Base-by-base conservation (phyloP, 2,329 filamentous ascomycete species). In the Paraconiothyrium brasiliense region DNA sequence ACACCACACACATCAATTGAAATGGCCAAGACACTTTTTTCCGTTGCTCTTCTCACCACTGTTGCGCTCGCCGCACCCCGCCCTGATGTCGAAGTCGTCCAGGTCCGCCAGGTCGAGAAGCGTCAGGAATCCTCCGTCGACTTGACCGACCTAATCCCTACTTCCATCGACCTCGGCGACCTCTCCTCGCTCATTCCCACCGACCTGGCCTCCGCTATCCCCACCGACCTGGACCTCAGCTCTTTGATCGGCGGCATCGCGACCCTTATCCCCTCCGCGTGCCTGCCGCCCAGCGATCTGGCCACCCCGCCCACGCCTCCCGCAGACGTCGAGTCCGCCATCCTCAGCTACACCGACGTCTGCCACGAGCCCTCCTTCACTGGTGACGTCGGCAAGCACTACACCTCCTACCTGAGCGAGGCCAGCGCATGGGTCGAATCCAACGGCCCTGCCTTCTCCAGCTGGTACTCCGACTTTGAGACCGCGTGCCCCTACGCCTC, bases 361-460 rank as follows among this genome's bases (percentile, higher is more conserved):
- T 62, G 60, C 46, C n/a, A 46, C 20, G 41, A 44, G 20, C 44
- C 51, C 35, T 51, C 50, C 13, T 46, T 59, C 60, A 62, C 56
- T 13, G 60, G 60, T 20, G 7, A 22, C n/a, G 46, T 41, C 16
- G 57, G 50, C 24, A 22, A 47, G 14, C 44, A 59, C 43, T 59
- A 56, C 51, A 56, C 27, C 20, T 59, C 56, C 35, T 62, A 62
- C 46, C 49, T 37, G 8, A 59, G 51, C 44, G 56, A 44, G 4
- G n/a, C 50, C 27, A 46, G 37, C 30, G 49, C 51, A 2, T 62
- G 52, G 50, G 50, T 35, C 10, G 49, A 47, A 2, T 51, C 51
- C 14, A 59, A 59, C 43, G 47, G 27, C 13, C 37, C 44, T 6
- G 35, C 55, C 14, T 7, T 62, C 24, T 34, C 43, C 35, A 57